Conservation (phyloP, 164 flowering plant genomes). For the Nymphaea colorata region DNA sequence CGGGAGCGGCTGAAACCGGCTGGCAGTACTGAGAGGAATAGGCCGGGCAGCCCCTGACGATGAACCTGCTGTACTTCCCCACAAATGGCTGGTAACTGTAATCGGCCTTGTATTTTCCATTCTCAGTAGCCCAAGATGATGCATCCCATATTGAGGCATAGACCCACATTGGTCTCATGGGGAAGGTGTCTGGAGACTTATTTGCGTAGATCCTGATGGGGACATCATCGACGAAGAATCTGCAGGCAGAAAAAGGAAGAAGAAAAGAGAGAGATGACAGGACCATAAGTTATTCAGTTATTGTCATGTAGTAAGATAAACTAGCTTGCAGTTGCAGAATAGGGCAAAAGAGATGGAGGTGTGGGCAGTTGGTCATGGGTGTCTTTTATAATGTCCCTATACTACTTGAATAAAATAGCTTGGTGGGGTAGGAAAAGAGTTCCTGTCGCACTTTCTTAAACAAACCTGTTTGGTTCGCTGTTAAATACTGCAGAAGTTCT, state of each 20-base stretch:
- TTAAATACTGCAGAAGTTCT: too few species aligned
- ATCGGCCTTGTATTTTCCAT: conserved; percentile 6
- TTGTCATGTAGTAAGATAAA: too few species aligned
- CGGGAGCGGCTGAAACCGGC: conserved; percentile 38
- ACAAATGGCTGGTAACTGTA: conserved; percentile 56
- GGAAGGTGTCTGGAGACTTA: conserved; percentile 51
- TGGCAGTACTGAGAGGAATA: conserved; percentile 48
- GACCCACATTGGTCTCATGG: conserved; percentile 72
- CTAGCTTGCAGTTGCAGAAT: too few species aligned
- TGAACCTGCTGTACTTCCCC: conserved; percentile 59
- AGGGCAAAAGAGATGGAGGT: too few species aligned
- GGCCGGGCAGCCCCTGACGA: conserved; percentile 71
- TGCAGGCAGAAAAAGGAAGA: conserved; percentile 6
- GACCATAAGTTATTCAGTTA: too few species aligned
- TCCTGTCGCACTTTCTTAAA: too few species aligned
- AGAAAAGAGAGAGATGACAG: too few species aligned
- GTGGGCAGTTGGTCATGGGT: too few species aligned
- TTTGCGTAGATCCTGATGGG: conserved; percentile 68
- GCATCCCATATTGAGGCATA: conserved; percentile 93
- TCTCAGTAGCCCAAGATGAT: conserved; percentile 79
- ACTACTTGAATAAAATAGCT: too few species aligned
- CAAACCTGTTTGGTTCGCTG: too few species aligned
- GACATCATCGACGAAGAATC: conserved; percentile 75
- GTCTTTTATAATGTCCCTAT: too few species aligned
- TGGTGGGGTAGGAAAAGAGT: too few species aligned